Conservation (phyloP, 768 basidiomycete genomes). For the Tulasnella sp. region DNA sequence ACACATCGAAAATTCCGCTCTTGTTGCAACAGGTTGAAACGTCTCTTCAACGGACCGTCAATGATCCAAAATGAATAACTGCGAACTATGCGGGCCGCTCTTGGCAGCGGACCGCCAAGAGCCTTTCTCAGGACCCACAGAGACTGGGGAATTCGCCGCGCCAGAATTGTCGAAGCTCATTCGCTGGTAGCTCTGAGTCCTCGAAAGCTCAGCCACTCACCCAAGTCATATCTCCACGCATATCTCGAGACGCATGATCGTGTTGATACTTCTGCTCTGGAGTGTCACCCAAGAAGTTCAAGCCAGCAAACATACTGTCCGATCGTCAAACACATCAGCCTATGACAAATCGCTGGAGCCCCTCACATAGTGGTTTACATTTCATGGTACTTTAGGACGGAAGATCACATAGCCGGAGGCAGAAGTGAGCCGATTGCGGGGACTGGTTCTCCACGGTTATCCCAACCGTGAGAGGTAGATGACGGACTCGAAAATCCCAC, state of each 20-base stretch:
- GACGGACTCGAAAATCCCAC: no score
- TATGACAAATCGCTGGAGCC: no score
- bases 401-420: no score
- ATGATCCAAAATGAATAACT: background rate
- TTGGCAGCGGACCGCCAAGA: slow-evolving; percentile 11
- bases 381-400: no score
- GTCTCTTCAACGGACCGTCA: background rate
- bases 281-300: no score
- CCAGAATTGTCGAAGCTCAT: background rate
- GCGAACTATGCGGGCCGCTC: background rate
- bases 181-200: slow-evolving; percentile 1
- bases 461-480: no score
- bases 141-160: background rate
- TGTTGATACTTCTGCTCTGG: no score
- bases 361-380: no score
- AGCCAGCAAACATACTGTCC: no score
- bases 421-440: no score
- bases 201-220: background rate
- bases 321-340: no score
- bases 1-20: background rate
- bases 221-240: background rate
- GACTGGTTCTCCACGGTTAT: no score
- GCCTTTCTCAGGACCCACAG: background rate
- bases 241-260: background rate
- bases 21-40: background rate